Base-by-base conservation (phyloP, 208 protist species). In the Crithidia thermophila region DNA sequence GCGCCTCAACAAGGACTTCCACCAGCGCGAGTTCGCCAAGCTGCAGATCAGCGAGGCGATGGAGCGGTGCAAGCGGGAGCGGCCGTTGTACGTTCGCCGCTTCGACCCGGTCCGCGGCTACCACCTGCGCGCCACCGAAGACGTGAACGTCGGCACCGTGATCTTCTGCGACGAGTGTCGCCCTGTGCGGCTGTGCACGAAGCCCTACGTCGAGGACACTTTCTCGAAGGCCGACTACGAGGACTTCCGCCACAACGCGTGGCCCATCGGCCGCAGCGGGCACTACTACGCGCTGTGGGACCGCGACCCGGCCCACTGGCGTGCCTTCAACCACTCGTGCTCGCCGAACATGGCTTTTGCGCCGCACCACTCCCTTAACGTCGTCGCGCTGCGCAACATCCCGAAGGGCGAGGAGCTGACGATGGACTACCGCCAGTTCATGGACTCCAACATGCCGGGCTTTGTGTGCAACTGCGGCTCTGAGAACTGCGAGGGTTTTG, bases 221-320 rank as follows among this genome's bases (percentile, higher is more conserved):
- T 87, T 86, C 51, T 55, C 52, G 30, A 64, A 63, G 1, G 85
- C 79, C 20, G 75, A 91, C 49, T 79, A 82, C 65, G 49, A 70
- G 0, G 79, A 92, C 37, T 94, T 96, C 69, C 52, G 69, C n/a
- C 67, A 77, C 52, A 84, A 88, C 55, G 87, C 87, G 25, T 94
- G 88, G 87, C 88, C 88, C 3, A 52, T 96, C 30, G 88, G 87
- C 7, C 30, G 33, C 6, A 75, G 89, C 50, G 63, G 77, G 0
- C 88, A 94, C 76, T 90, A 92, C 75, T 97, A 95, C 77, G 88
- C 84, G 3, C 55, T 94, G 31, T 97, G 91, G 89, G 85, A 89
- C 72, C 60, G 60, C 57, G 80, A 91, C 34, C 81, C 87, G 11
- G 63, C 83, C 0, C 68, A 90, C 50, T 94, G 87, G 84, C 71